phyloP scores from a whole-genome alignment of 176 grass and related monocot species.

The Bonia amplexicaulis region DNA sequence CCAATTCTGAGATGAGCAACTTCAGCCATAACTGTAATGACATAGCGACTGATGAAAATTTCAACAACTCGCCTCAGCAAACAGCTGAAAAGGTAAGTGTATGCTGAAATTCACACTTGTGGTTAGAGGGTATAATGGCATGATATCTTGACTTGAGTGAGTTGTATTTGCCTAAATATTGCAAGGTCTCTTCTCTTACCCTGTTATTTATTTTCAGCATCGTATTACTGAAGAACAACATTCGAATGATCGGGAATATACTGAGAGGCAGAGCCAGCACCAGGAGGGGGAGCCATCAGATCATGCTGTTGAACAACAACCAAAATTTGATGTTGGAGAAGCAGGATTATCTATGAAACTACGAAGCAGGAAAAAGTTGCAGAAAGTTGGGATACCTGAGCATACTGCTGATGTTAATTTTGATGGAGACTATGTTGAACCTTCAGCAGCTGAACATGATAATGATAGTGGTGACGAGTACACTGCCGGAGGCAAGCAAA shows the following conservation, averaged over 20 bases:
- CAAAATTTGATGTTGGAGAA: slow-evolving; percentile 29
- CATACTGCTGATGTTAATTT: slow-evolving; percentile 15
- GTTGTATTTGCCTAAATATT: not conserved
- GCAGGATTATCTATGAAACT: slow-evolving; percentile 18
- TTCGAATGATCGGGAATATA: slow-evolving; percentile 22
- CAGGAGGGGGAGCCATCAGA: slow-evolving; percentile 13
- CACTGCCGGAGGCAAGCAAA: slow-evolving; percentile 31
- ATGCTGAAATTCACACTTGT: not conserved
- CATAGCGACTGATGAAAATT: slow-evolving; percentile 19
- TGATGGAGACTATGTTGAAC: slow-evolving; percentile 30
- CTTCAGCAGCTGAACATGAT: slow-evolving; percentile 32
- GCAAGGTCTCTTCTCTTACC: not conserved
- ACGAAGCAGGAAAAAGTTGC: slow-evolving; percentile 24
- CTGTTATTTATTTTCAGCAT: slow-evolving; percentile 15
- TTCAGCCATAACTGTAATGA: not conserved
- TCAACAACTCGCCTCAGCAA: slow-evolving; percentile 16
- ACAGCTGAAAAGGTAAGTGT: slow-evolving; percentile 23
- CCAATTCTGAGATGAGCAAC: slow-evolving; percentile 13
- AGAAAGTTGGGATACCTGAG: slow-evolving; percentile 23
- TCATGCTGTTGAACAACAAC: slow-evolving; percentile 25
- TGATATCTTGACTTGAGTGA: not conserved
- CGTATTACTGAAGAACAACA: slow-evolving; percentile 13
- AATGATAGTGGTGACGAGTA: slow-evolving; percentile 38
- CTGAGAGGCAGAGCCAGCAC: not conserved
- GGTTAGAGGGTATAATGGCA: not conserved